Evolutionary conservation across 2,329 filamentous ascomycete species (phyloP).

Genomic region (Hypoxylon sp.): DNA sequence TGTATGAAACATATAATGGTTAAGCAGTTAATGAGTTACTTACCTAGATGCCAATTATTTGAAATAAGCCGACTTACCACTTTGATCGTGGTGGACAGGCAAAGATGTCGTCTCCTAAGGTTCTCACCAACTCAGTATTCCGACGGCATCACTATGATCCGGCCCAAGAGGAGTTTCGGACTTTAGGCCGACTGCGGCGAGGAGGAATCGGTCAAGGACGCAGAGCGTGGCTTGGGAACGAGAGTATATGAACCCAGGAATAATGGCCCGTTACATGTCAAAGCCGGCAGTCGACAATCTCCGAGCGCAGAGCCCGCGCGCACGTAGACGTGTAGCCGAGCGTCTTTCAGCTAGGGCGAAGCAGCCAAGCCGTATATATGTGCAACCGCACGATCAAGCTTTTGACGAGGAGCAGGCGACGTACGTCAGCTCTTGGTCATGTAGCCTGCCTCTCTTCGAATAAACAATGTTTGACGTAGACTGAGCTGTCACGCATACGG

Average conservation of each 20-base stretch:
- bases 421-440: slow-evolving; percentile 1
- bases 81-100: background rate
- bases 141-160: background rate
- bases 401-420: background rate
- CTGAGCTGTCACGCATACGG: slow-evolving; percentile 30
- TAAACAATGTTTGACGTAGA: slow-evolving; percentile 18
- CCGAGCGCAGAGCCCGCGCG: background rate
- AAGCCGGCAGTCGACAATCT: background rate
- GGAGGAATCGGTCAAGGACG: background rate
- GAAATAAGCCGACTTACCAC: too few species aligned
- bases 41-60: background rate
- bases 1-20: too few species aligned
- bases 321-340: too few species aligned
- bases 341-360: background rate
- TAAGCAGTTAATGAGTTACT: background rate
- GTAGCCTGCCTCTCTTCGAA: slow-evolving; percentile 11
- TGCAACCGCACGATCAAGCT: background rate
- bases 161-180: background rate
- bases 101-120: background rate
- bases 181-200: background rate
- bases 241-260: background rate
- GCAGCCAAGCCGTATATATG: background rate
- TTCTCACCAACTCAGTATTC: background rate
- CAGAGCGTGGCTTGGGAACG: background rate
- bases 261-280: background rate